phyloP scores from a whole-genome alignment of 148 eudicot genomes.

The Chenopodium formosanum region DNA sequence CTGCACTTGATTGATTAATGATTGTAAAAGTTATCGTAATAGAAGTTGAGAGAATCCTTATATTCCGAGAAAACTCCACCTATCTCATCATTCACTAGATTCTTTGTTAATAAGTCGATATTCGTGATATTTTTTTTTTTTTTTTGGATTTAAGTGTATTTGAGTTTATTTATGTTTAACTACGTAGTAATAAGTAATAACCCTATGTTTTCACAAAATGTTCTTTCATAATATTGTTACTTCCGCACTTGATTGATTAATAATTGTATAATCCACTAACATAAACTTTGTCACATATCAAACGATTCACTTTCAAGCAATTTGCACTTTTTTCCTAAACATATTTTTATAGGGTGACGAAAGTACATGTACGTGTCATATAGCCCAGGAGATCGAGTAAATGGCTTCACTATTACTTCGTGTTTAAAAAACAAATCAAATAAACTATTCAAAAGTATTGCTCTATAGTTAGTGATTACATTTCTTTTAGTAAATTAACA shows the following conservation, averaged over 20 bases:
- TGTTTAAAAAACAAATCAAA: not conserved
- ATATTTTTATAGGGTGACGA: not conserved
- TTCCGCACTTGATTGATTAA: slow-evolving; percentile 12
- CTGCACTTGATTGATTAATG: no score
- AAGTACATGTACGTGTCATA: not conserved
- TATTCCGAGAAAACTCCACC: no score
- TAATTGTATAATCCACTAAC: slow-evolving; percentile 20
- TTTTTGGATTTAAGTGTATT: not conserved
- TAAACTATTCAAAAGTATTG: not conserved
- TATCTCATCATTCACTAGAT: no score
- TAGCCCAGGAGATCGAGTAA: not conserved
- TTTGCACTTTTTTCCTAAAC: slow-evolving; percentile 10
- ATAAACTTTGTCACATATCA: slow-evolving; percentile 11
- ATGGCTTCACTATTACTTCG: not conserved
- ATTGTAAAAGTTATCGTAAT: no score
- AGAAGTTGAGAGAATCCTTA: no score
- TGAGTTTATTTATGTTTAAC: not conserved
- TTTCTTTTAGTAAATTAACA: slow-evolving; percentile 8
- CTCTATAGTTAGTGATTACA: not conserved
- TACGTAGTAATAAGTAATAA: no score
- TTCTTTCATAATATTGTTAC: no score
- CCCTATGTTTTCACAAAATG: no score
- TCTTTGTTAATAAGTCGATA: no score
- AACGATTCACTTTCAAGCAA: slow-evolving; percentile 19
- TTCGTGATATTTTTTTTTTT: no score